A percentile compares a stretch with the other conserved stretches of the same genome.
phyloP scores from a whole-genome alignment of 2,329 filamentous ascomycete genomes.

The Colletotrichum tofieldiae region DNA sequence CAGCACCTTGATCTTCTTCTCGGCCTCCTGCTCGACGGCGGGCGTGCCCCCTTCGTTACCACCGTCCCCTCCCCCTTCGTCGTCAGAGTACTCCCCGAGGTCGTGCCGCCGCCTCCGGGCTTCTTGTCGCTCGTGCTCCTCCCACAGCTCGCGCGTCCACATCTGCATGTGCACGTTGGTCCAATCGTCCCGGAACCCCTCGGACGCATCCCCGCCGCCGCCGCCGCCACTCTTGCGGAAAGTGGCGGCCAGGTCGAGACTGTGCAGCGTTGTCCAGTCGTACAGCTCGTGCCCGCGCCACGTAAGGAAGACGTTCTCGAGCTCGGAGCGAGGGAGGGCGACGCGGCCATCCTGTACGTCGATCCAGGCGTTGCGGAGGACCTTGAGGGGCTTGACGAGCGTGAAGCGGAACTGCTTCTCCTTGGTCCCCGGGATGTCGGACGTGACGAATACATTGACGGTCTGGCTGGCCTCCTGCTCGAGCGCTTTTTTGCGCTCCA shows the following conservation, averaged over 20 bases:
- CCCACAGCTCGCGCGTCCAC: constrained; percentile 78
- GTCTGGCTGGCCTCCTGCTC: constrained; percentile 42
- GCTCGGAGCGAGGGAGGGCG: constrained; percentile 56
- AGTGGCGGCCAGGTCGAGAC: constrained; percentile 70
- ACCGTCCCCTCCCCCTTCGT: constrained; percentile 45
- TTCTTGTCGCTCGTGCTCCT: constrained; percentile 62
- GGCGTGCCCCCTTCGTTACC: constrained; percentile 30
- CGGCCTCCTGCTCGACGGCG: constrained; percentile 46
- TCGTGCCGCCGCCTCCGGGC: constrained; percentile 63
- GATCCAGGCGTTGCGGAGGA: constrained; percentile 81
- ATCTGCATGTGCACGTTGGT: constrained; percentile 81
- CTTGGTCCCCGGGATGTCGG: constrained; percentile 73
- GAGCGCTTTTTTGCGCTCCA: constrained; percentile 49
- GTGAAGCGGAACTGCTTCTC: constrained; percentile 74
- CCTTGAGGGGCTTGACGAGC: constrained; percentile 76
- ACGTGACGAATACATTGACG: constrained; percentile 67
- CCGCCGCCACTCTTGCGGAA: constrained; percentile 60
- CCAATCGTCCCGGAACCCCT: constrained; percentile 65
- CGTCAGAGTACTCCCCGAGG: constrained; percentile 59
- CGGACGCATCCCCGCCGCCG: constrained; percentile 48
- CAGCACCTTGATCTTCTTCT: constrained; percentile 64
- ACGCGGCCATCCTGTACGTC: constrained; percentile 66
- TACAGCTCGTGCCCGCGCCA: constrained; percentile 84
- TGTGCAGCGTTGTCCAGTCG: constrained; percentile 80
- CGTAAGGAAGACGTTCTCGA: constrained; percentile 79